Evolutionary conservation across 345 rosid species (phyloP).

Genomic region (Theobroma cacao): DNA sequence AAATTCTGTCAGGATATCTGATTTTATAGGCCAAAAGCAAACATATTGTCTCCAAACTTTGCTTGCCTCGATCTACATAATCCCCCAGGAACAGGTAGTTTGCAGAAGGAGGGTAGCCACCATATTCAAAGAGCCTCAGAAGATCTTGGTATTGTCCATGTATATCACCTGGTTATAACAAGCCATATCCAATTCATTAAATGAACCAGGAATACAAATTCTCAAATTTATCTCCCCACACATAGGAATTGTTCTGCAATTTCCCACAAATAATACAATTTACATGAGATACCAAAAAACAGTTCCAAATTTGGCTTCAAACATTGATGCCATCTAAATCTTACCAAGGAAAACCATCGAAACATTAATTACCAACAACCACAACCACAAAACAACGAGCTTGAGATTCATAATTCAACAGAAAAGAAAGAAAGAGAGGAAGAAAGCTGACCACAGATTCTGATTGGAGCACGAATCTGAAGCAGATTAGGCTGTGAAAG

Average conservation of each 20-base stretch:
- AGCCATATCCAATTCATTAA: conserved; percentile 3
- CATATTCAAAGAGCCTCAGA: conserved; percentile 74
- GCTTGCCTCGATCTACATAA: conserved; percentile 96
- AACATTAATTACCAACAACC: not conserved
- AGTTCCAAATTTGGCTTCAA: not conserved
- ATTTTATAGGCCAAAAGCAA: conserved; percentile 93
- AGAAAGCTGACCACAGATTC: conserved; percentile 74
- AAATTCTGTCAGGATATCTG: conserved; percentile 67
- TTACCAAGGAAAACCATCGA: not conserved
- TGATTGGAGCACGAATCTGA: conserved; percentile 79
- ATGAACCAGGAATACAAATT: not conserved
- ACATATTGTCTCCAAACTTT: conserved; percentile 96
- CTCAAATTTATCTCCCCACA: not conserved
- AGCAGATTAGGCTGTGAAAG: conserved; percentile 83
- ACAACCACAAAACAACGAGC: not conserved
- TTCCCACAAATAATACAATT: not conserved
- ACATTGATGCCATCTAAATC: not conserved
- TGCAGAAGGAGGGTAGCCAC: conserved; percentile 89
- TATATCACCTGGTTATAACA: conserved; percentile 87
- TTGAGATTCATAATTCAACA: not conserved
- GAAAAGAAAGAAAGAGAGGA: not conserved
- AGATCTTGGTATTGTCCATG: conserved; percentile 98
- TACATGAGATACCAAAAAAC: not conserved
- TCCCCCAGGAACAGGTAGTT: conserved; percentile 95
- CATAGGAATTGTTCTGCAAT: not conserved